Evolutionary conservation across 176 grass and related monocot species (phyloP).

Genomic region (Aegilops bicornis): DNA sequence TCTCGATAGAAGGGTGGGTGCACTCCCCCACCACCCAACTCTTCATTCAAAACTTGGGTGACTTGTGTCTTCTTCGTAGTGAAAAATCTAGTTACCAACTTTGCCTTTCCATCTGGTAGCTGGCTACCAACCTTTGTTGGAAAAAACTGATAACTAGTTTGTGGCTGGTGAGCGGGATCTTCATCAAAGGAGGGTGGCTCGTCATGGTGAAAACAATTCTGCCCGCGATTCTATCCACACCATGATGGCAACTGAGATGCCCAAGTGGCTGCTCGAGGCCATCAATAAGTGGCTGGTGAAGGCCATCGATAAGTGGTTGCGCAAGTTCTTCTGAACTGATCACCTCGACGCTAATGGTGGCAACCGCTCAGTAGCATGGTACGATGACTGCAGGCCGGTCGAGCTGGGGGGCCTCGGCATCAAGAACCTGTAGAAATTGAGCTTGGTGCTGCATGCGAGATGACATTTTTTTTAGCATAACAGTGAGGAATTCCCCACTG

Average conservation of each 20-base stretch:
- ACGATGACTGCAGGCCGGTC: not conserved
- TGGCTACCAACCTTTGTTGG: not conserved
- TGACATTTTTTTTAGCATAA: not conserved
- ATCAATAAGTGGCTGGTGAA: too few species aligned
- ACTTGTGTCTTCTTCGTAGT: not conserved
- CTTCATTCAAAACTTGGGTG: not conserved
- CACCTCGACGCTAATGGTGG: not conserved
- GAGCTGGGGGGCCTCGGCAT: not conserved
- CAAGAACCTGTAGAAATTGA: not conserved
- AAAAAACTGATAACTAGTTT: not conserved
- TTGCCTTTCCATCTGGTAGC: not conserved
- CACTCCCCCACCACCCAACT: not conserved
- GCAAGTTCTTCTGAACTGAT: not conserved
- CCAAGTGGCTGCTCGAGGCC: not conserved
- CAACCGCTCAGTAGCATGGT: not conserved
- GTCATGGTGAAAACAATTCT: not conserved
- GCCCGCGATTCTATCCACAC: not conserved
- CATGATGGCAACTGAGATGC: not conserved
- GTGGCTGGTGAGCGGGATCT: not conserved
- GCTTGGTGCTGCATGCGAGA: not conserved
- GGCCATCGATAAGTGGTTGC: not conserved
- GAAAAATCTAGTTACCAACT: not conserved
- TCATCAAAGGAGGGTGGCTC: not conserved
- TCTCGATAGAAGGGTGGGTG: not conserved
- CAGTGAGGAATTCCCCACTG: not conserved